Percentiles rank a stretch among this genome's conserved stretches.
These are phyloP conservation scores for Phytophthora chlamydospora DNA, from an alignment of 352 stramenopile genomes.

Conservation along the genomic window DNA sequence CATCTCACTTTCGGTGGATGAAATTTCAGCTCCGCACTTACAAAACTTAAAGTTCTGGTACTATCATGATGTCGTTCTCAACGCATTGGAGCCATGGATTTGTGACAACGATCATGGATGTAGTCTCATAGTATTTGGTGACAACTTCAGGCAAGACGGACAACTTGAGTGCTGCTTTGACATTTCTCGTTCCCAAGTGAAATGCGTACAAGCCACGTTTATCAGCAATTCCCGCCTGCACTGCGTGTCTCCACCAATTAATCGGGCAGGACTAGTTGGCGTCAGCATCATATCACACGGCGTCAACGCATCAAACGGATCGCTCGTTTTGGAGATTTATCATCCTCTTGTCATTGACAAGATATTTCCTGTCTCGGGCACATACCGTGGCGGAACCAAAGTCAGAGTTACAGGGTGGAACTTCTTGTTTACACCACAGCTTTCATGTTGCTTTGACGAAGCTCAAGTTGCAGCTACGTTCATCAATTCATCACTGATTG, in stretches of 20 bases:
- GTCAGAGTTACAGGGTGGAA: slow-evolving; percentile 53
- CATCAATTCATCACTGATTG: slow-evolving; percentile 63
- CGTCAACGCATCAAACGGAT: slow-evolving; percentile 1
- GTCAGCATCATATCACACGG: slow-evolving; percentile 35
- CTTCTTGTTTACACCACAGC: slow-evolving; percentile 52
- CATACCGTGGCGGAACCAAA: slow-evolving; percentile 45
- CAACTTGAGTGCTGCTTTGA: slow-evolving; percentile 67
- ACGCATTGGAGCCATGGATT: slow-evolving; percentile 52
- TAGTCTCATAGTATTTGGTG: slow-evolving; percentile 19
- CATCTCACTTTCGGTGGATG: slow-evolving; percentile 41
- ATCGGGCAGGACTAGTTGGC: slow-evolving; percentile 6
- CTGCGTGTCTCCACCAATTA: slow-evolving; percentile 37
- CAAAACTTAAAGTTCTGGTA: slow-evolving; percentile 44
- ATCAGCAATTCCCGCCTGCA: slow-evolving; percentile 41
- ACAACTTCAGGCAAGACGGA: slow-evolving; percentile 43
- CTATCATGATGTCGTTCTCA: slow-evolving; percentile 34
- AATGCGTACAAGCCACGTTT: slow-evolving; percentile 33
- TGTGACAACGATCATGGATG: slow-evolving; percentile 50
- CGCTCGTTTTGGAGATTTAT: slow-evolving; percentile 38
- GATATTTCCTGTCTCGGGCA: slow-evolving; percentile 37
- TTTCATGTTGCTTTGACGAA: slow-evolving; percentile 75
- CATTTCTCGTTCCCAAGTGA: background rate
- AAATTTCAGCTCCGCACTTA: slow-evolving; percentile 24
- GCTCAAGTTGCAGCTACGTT: slow-evolving; percentile 59
- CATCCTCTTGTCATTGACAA: slow-evolving; percentile 30